Evolutionary conservation across 345 rosid genomes (phyloP).

Genomic region (Capsella bursapastoris): DNA sequence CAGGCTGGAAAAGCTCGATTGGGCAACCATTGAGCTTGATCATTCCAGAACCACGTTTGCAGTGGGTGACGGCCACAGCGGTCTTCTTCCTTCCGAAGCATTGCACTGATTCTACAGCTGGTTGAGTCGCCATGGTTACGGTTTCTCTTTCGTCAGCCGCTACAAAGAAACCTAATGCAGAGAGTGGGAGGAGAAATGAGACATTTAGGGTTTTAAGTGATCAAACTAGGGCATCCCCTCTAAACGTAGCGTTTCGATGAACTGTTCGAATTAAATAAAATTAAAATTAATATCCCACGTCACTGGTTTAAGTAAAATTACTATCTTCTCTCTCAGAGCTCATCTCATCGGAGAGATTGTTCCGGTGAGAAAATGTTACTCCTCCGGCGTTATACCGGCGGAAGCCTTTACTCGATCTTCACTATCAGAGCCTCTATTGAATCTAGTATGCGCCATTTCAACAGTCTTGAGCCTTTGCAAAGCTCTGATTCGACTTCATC

Average conservation of each 20-base stretch:
- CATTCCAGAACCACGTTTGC: slow-evolving; percentile 74
- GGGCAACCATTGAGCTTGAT: slow-evolving; percentile 86
- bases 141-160: slow-evolving; percentile 31
- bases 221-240: slow-evolving; percentile 38
- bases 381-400: slow-evolving; percentile 30
- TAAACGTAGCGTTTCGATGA: slow-evolving; percentile 13
- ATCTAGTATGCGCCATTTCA: slow-evolving; percentile 14
- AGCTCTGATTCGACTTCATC: slow-evolving; percentile 38
- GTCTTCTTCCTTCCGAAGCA: slow-evolving; percentile 90
- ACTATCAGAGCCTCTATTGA: not conserved
- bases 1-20: slow-evolving; percentile 76
- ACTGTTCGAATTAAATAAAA: too few species aligned
- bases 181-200: not conserved
- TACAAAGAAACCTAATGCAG: slow-evolving; percentile 30
- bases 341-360: not conserved
- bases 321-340: not conserved
- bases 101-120: slow-evolving; percentile 56
- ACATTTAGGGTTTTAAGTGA: not conserved
- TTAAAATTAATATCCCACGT: slow-evolving; percentile 20
- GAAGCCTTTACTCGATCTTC: slow-evolving; percentile 9
- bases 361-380: slow-evolving; percentile 36
- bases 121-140: slow-evolving; percentile 41
- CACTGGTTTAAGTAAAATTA: slow-evolving; percentile 18
- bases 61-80: slow-evolving; percentile 80
- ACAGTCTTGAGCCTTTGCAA: slow-evolving; percentile 28